Evolutionary conservation across 2,329 filamentous ascomycete genomes (phyloP), one percentile per base, ranked within the genome.

Genomic region (Pseudogymnoascus sp.): DNA sequence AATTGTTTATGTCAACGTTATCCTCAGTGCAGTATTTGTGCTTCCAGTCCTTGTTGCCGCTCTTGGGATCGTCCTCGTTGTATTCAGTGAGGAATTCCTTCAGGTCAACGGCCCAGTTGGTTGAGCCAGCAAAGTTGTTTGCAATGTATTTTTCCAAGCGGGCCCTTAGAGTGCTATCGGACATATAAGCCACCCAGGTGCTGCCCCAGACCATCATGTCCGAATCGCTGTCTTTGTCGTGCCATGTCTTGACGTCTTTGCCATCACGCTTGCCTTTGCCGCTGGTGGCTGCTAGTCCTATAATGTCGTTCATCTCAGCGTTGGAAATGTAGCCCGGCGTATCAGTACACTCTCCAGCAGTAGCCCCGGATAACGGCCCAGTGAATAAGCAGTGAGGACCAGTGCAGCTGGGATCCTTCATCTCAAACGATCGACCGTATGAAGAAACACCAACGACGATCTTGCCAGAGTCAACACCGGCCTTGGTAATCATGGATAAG

Each of bases 401-500:
- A 18, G 43, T 62, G 60, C 73, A 75, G 18, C 66, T 63, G 6
- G 62, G 47, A 12, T 63, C 15, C 4, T 67, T 63, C 73, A 75
- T 75, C 14, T 68, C 58, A 61, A 74, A 75, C 0, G 68, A 69
- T 0, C 73, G 66, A 1, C 71, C 72, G 64, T 75, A 75, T 63
- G 70, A 71, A 1, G 68, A n/a, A 3, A 71, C 66, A 15, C 74
- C 72, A 9, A 74, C 70, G 4, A 71, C 36, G 7, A 75, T 62
- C 62, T 72, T 71, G 60, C 65, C 67, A 0, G 66, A 61, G 1
- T 64, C 59, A 9, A 73, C 66, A 7, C 68, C 66, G 7, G 70
- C 71, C 38, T 75, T 73, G 7, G 75, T 77, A 59, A 75, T 69
- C 71, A 76, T 76, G 22, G 70, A 64, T 0, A 76, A 64, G 0